These are phyloP conservation scores for Phytophthora ramorum DNA, from an alignment of 352 stramenopile genomes.

Conservation along the genomic window DNA sequence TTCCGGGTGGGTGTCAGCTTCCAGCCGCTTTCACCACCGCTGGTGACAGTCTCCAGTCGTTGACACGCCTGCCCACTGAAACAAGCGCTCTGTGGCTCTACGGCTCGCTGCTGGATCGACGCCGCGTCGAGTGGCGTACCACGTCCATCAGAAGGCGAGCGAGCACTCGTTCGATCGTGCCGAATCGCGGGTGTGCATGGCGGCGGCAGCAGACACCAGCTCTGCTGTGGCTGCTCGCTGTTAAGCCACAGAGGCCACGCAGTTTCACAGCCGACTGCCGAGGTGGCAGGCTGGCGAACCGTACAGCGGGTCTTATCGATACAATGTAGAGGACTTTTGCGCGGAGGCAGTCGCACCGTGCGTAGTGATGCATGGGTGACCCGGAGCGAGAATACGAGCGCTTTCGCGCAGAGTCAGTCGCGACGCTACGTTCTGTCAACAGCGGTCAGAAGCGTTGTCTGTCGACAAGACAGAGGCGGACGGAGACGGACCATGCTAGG, in stretches of 20 bases:
- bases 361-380: constrained; percentile 22
- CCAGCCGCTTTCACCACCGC: constrained; percentile 17
- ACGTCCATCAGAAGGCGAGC: constrained; percentile 24
- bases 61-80: constrained; percentile 1
- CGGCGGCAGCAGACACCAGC: too few relatives aligned
- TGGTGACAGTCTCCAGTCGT: not conserved
- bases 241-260: not conserved
- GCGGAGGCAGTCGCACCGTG: not conserved
- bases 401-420: constrained; percentile 18
- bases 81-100: not conserved
- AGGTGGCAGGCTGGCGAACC: constrained; percentile 24
- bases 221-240: not conserved
- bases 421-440: constrained; percentile 42
- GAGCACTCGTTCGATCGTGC: constrained; percentile 20
- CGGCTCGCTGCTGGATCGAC: not conserved
- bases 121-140: constrained; percentile 15
- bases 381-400: constrained; percentile 22
- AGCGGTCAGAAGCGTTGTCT: constrained; percentile 38
- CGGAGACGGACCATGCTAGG: constrained; percentile 27
- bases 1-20: constrained; percentile 33
- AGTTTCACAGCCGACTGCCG: constrained; percentile 15
- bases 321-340: constrained; percentile 27
- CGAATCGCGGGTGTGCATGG: not conserved
- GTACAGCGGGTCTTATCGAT: constrained; percentile 33
- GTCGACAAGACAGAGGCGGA: constrained; percentile 25